A percentile compares a stretch with the other conserved stretches of the same genome.
phyloP scores from a whole-genome alignment of 2,329 filamentous ascomycete genomes.

The Basipetospora chlamydospora region DNA sequence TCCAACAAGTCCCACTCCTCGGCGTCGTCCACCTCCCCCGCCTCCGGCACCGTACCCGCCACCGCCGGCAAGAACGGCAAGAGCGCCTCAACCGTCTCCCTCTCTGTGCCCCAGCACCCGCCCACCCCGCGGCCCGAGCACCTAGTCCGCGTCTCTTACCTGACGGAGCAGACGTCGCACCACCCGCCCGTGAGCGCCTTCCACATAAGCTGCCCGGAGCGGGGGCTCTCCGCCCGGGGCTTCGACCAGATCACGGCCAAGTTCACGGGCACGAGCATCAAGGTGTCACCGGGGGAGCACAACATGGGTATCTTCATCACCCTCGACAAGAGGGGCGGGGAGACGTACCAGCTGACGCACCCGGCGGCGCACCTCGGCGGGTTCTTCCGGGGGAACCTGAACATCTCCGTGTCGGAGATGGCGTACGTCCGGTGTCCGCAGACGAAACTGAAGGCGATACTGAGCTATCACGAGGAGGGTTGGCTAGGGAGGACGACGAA shows the following conservation, averaged over 20 bases:
- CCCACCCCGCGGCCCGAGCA: conserved; percentile 26
- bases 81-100: conserved; percentile 31
- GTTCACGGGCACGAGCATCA: conserved; percentile 90
- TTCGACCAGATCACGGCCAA: conserved; percentile 96
- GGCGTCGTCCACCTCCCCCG: neutral
- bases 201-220: conserved; percentile 82
- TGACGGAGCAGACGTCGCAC: conserved; percentile 96
- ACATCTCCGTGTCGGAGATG: conserved; percentile 77
- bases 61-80: conserved; percentile 19
- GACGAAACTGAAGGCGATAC: conserved; percentile 78
- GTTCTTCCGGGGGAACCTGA: conserved; percentile 72
- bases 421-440: conserved; percentile 83
- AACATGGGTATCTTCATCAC: conserved; percentile 94
- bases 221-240: conserved; percentile 72
- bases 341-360: conserved; percentile 91
- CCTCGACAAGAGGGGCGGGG: conserved; percentile 62
- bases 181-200: conserved; percentile 96
- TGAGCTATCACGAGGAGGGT: conserved; percentile 87
- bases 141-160: conserved; percentile 70
- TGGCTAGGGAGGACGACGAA: conserved; percentile 90
- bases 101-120: conserved; percentile 35
- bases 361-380: conserved; percentile 87
- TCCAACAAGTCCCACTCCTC: conserved; percentile 24
- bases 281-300: conserved; percentile 80
- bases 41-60: neutral